These are phyloP conservation scores for Vigna trinervia DNA, from an alignment of 306 rosid species.

Conservation along the genomic window DNA sequence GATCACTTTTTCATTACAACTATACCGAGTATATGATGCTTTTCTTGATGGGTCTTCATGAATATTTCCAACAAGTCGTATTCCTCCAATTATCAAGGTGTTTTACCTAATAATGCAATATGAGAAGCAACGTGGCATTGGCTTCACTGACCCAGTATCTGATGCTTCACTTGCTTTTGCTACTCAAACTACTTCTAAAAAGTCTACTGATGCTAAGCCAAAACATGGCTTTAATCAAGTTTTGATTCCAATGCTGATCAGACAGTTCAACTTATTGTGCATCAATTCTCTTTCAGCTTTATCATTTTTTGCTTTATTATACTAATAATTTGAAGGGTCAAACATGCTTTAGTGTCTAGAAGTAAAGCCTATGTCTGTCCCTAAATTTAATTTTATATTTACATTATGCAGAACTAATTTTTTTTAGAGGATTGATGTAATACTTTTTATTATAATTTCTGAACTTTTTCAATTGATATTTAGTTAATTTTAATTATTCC, in stretches of 20 bases:
- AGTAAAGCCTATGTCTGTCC: too few relatives aligned
- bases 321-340: neutral
- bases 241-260: neutral
- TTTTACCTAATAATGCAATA: neutral
- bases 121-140: neutral
- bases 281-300: neutral
- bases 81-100: neutral
- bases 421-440: too few relatives aligned
- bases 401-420: too few relatives aligned
- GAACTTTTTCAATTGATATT: too few relatives aligned
- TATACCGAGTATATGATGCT: neutral
- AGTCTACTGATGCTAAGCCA: neutral
- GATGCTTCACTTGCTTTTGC: conserved; percentile 9
- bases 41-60: neutral
- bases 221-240: neutral
- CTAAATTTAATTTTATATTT: too few relatives aligned
- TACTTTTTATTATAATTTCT: too few relatives aligned
- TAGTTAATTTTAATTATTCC: too few relatives aligned
- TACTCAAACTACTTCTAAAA: neutral
- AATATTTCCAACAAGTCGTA: neutral
- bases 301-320: neutral
- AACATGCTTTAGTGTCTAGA: neutral
- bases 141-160: neutral
- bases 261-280: neutral
- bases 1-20: neutral